Evolutionary conservation across 2,329 filamentous ascomycete genomes (phyloP).

Genomic region (Diaporthe helianthi): DNA sequence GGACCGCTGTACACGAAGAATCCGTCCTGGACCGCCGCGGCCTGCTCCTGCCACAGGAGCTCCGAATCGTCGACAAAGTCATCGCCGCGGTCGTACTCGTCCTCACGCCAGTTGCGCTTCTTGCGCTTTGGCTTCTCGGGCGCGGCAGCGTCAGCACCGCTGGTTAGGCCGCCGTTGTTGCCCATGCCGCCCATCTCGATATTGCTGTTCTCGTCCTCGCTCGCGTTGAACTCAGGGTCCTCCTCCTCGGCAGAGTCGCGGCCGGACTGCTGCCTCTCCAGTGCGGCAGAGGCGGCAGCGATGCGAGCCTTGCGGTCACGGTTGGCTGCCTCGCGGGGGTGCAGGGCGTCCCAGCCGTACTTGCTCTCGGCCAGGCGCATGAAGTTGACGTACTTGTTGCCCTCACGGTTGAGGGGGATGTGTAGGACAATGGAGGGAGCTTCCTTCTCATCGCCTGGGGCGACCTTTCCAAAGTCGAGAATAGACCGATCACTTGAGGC

Average conservation of each 20-base stretch:
- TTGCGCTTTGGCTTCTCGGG: slow-evolving; percentile 73
- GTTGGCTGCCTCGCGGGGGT: slow-evolving; percentile 88
- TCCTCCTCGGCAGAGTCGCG: slow-evolving; percentile 51
- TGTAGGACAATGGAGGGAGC: slow-evolving; percentile 84
- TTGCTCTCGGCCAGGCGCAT: slow-evolving; percentile 91
- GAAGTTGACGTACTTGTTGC: slow-evolving; percentile 94
- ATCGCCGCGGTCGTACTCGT: slow-evolving; percentile 84
- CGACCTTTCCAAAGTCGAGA: slow-evolving; percentile 66
- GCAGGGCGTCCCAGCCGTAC: slow-evolving; percentile 93
- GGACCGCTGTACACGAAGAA: slow-evolving; percentile 99
- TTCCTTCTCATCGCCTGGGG: slow-evolving; percentile 63
- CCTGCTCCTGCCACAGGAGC: slow-evolving; percentile 92
- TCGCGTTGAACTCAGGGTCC: slow-evolving; percentile 31
- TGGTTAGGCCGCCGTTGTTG: slow-evolving; percentile 58
- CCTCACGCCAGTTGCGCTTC: slow-evolving; percentile 80
- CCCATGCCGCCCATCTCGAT: slow-evolving; percentile 82
- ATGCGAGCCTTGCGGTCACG: slow-evolving; percentile 87
- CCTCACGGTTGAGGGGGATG: slow-evolving; percentile 80
- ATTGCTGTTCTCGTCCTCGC: slow-evolving; percentile 78
- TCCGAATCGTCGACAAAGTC: slow-evolving; percentile 94
- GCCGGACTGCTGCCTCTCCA: slow-evolving; percentile 77
- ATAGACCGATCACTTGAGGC: slow-evolving; percentile 59
- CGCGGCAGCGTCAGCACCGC: slow-evolving; percentile 68
- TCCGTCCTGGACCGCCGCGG: slow-evolving; percentile 90
- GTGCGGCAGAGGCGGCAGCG: slow-evolving; percentile 82